These are phyloP conservation scores for Colletotrichum brevisporum DNA, from an alignment of 2,329 filamentous ascomycete genomes.

Conservation along the genomic window DNA sequence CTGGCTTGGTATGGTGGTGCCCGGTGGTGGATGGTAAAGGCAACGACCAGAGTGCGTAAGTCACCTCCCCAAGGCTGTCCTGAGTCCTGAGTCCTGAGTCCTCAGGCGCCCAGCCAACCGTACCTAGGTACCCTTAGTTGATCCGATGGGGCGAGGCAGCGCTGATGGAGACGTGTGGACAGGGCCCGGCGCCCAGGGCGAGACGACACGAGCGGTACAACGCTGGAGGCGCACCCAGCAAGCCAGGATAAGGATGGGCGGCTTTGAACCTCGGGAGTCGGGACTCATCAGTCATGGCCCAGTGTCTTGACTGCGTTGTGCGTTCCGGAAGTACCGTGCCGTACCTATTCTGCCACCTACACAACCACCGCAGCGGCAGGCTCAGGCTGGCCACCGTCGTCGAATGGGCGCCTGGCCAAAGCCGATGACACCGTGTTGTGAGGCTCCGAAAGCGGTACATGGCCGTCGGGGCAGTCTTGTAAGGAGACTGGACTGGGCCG, in stretches of 20 bases:
- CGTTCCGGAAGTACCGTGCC: too few species aligned
- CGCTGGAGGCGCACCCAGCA: constrained; percentile 15
- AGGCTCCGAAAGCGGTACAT: constrained; percentile 38
- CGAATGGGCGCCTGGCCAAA: constrained; percentile 30
- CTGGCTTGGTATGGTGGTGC: constrained; percentile 6
- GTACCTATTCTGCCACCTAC: background rate
- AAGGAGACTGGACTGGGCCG: constrained; percentile 17
- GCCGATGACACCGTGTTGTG: constrained; percentile 32
- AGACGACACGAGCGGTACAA: constrained; percentile 17
- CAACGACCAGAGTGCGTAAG: constrained; percentile 30
- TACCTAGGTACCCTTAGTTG: constrained; percentile 1
- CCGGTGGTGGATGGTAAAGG: constrained; percentile 13
- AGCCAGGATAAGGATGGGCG: background rate
- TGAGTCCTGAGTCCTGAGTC: background rate
- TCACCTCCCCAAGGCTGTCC: background rate
- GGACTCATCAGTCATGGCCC: background rate
- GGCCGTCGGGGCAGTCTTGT: constrained; percentile 1
- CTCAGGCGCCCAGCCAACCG: background rate
- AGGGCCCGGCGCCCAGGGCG: constrained; percentile 30
- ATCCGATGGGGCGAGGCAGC: constrained; percentile 36
- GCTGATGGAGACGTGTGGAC: constrained; percentile 28
- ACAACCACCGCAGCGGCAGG: background rate
- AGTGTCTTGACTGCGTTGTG: background rate
- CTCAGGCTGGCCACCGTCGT: constrained; percentile 8
- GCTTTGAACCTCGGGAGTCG: constrained; percentile 10